A percentile compares a stretch with the other conserved stretches of the same genome.
phyloP scores from a whole-genome alignment of 305 asterid species.

The Rubia occidens region DNA sequence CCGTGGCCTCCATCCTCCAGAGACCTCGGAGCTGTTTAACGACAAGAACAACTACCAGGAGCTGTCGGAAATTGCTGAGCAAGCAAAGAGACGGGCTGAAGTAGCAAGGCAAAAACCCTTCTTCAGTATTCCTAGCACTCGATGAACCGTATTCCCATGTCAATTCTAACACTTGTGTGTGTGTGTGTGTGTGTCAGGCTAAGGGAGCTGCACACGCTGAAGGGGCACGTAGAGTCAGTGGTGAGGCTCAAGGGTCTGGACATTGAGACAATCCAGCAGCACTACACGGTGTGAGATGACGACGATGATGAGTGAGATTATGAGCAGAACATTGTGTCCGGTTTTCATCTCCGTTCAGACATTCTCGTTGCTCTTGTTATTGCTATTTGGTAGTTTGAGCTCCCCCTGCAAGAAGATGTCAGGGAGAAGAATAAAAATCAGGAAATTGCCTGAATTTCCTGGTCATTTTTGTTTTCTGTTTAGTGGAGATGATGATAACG shows the following conservation, averaged over 20 bases:
- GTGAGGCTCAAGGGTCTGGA: slow-evolving; percentile 46
- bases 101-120: slow-evolving; percentile 30
- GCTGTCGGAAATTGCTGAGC: slow-evolving; percentile 44
- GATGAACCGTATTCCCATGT: not conserved
- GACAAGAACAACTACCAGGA: slow-evolving; percentile 31
- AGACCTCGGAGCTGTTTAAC: slow-evolving; percentile 23
- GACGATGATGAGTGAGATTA: slow-evolving; percentile 2
- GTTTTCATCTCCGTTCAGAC: slow-evolving; percentile 5
- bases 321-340: not conserved
- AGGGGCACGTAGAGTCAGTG: slow-evolving; percentile 50
- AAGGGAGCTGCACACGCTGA: slow-evolving; percentile 44
- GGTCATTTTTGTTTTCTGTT: slow-evolving; percentile 2
- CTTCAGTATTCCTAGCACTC: not conserved
- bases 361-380: not conserved
- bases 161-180: not conserved
- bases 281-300: slow-evolving; percentile 34
- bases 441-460: slow-evolving; percentile 3
- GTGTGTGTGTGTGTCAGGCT: slow-evolving; percentile 21
- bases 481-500: slow-evolving; percentile 14
- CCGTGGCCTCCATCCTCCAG: slow-evolving; percentile 58
- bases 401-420: slow-evolving; percentile 1
- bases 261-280: slow-evolving; percentile 44
- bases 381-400: slow-evolving; percentile 3
- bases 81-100: slow-evolving; percentile 47
- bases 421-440: slow-evolving; percentile 13